Base-by-base conservation (phyloP, 768 basidiomycete species). In the Collybiopsis luxurians region DNA sequence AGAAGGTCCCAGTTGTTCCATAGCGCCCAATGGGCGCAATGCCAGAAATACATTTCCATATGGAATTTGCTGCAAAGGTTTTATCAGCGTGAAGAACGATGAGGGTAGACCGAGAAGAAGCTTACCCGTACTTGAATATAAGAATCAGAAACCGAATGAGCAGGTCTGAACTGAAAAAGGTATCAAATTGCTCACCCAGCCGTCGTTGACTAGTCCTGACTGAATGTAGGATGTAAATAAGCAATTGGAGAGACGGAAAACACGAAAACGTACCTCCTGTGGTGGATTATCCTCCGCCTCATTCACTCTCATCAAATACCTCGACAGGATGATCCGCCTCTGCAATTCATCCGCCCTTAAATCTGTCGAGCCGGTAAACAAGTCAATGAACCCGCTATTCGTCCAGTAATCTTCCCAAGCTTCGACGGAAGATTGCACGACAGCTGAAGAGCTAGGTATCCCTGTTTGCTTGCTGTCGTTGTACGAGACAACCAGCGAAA, bases 1-100 rank as follows among this genome's bases (percentile, higher is more conserved):
- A 84, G 75, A 39, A 84, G 67, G 57, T 81, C 77, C 80, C 79
- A 82, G 66, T 83, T 81, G 60, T 78, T 77, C 83, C 83, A 85
- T 5, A 83, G 73, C 1, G 78, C 81, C 82, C 82, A 84, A 62
- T 85, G 83, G 5, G 73, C 73, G 54, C 71, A 68, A 61, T 85
- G 84, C 84, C 82, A 84, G 66, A 81, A 84, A 61, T 75, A 79
- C 80, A 81, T 78, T 61, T 85, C 82, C 76, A 83, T 76, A 60
- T 84, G 82, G 66, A 82, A 83, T 69, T 84, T 84, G 53, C 81
- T 80, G 59, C 61, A 63, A 24, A 10, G 26, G 40, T 10, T 7
- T 2, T 13, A 2, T 28, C 42, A 55, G 38, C 45, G 54, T 39
- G 28, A 39, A 27, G 9, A 23, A 47, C 9, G 39, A n/a, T 26